Percentiles rank a stretch among this genome's conserved stretches.
phyloP scores from a whole-genome alignment of 2,329 filamentous ascomycete genomes.

The Ceratocystis ficicola region DNA sequence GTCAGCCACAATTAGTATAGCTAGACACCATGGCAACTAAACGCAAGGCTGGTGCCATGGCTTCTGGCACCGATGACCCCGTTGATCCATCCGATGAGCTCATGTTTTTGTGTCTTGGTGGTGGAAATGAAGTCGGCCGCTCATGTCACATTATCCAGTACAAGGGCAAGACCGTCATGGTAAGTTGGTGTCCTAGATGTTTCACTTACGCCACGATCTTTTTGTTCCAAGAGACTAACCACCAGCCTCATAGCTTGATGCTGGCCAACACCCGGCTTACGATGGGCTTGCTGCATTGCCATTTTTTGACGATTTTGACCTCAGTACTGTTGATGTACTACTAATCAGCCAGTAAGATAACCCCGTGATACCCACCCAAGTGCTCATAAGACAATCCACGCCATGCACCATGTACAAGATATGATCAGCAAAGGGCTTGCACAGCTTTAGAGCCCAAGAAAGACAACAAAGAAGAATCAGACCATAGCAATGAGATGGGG shows the following conservation, averaged over 20 bases:
- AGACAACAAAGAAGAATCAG: not conserved
- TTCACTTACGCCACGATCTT: not conserved
- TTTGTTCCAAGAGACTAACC: slow-evolving; percentile 16
- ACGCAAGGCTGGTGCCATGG: slow-evolving; percentile 51
- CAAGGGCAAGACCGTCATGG: slow-evolving; percentile 99
- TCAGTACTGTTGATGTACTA: slow-evolving; percentile 92
- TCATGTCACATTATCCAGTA: slow-evolving; percentile 98
- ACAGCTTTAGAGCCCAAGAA: not conserved
- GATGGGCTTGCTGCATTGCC: slow-evolving; percentile 86
- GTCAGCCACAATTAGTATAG: not conserved
- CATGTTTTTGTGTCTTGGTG: slow-evolving; percentile 84
- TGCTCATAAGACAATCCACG: not conserved
- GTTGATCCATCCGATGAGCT: slow-evolving; percentile 90
- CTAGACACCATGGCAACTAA: slow-evolving; percentile 67
- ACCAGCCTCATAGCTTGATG: slow-evolving; percentile 59
- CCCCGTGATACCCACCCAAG: slow-evolving; percentile 15
- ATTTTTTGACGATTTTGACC: slow-evolving; percentile 96
- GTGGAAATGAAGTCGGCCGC: slow-evolving; percentile 91
- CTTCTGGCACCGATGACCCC: slow-evolving; percentile 54
- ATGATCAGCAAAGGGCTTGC: not conserved
- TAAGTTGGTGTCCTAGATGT: slow-evolving; percentile 31
- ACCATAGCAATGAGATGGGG: slow-evolving; percentile 7
- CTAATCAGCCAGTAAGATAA: slow-evolving; percentile 94
- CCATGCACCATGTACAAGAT: not conserved
- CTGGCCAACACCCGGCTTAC: slow-evolving; percentile 91